These are phyloP conservation scores for Wickerhamiella bombiphila DNA, from an alignment of 805 yeast species.

Conservation along the genomic window DNA sequence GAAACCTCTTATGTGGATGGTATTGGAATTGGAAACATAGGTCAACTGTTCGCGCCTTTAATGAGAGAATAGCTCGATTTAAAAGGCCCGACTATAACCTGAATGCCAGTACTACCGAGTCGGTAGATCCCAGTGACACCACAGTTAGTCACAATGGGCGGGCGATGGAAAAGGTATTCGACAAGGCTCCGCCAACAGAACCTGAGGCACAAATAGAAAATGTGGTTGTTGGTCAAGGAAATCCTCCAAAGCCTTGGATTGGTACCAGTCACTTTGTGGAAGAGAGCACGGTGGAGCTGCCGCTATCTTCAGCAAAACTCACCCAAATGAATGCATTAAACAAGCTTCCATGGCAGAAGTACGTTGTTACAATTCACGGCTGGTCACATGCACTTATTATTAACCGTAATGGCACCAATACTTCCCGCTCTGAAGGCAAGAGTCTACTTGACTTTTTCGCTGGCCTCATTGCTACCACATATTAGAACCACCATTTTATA, in stretches of 20 bases:
- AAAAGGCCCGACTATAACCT: no score
- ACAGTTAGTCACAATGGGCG: neutral
- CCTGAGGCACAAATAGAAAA: neutral
- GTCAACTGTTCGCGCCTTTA: neutral
- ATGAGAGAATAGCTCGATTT: neutral
- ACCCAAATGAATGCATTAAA: conserved; percentile 42
- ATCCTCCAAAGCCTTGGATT: neutral
- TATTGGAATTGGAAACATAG: neutral
- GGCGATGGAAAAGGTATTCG: neutral
- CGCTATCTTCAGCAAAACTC: conserved; percentile 26
- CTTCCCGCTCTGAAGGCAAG: no score
- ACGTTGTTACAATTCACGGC: conserved; percentile 53
- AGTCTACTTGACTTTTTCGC: no score
- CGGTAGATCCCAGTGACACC: neutral
- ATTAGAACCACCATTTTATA: no score
- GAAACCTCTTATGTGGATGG: no score
- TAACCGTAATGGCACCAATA: no score
- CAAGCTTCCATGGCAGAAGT: conserved; percentile 55
- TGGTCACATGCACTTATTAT: conserved; percentile 82
- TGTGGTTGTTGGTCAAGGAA: no score
- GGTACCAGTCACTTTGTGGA: conserved; percentile 8
- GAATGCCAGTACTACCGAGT: neutral
- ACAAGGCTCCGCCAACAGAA: no score
- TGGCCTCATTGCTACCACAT: no score
- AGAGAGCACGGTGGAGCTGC: conserved; percentile 8